These are phyloP conservation scores for Phytophthora megakarya DNA, from an alignment of 352 stramenopile genomes.

Conservation along the genomic window DNA sequence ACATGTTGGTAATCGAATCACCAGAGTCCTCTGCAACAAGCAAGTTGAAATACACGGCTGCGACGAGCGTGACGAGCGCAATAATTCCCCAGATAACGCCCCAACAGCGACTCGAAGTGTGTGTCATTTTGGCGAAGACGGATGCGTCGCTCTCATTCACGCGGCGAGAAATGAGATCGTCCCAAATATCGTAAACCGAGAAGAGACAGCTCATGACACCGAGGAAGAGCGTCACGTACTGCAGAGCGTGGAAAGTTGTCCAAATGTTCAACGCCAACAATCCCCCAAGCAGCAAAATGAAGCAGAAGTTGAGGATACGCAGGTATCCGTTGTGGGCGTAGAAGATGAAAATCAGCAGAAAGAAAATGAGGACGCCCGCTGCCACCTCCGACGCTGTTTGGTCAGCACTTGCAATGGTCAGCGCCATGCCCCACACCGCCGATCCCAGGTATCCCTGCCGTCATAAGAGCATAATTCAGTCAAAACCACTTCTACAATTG, in stretches of 20 bases:
- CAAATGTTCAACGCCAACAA: constrained; percentile 74
- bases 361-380: constrained; percentile 87
- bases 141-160: constrained; percentile 90
- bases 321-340: constrained; percentile 90
- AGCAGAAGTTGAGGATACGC: constrained; percentile 80
- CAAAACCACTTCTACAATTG: neutral
- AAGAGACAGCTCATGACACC: constrained; percentile 93
- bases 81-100: constrained; percentile 88
- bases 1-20: constrained; percentile 50
- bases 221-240: constrained; percentile 89
- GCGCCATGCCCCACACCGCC: constrained; percentile 84
- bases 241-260: constrained; percentile 67
- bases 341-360: constrained; percentile 86
- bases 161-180: constrained; percentile 89
- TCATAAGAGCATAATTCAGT: neutral
- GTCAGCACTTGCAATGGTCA: constrained; percentile 78
- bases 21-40: constrained; percentile 66
- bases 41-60: constrained; percentile 86
- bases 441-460: constrained; percentile 85
- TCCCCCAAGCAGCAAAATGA: constrained; percentile 82
- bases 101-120: constrained; percentile 91
- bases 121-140: constrained; percentile 90
- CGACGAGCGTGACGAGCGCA: constrained; percentile 72
- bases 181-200: constrained; percentile 92
- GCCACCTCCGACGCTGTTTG: constrained; percentile 67